Conservation (phyloP, 345 rosid species). For the Brassica juncea region DNA sequence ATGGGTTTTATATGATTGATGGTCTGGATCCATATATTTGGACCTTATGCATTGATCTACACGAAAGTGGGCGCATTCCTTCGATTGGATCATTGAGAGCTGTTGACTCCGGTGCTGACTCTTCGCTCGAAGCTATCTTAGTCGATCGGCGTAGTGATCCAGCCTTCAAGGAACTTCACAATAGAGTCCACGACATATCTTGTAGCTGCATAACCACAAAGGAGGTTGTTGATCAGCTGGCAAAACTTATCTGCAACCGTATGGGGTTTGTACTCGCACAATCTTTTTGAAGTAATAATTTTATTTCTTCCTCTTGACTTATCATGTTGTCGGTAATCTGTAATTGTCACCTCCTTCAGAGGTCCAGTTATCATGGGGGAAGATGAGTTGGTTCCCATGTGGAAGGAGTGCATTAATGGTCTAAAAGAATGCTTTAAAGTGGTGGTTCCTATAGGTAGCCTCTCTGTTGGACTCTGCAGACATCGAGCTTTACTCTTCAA, state of each 20-base stretch:
- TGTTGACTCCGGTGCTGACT: conserved; percentile 60
- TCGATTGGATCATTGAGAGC: conserved; percentile 81
- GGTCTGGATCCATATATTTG: conserved; percentile 94
- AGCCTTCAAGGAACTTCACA: conserved; percentile 79
- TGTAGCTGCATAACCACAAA: conserved; percentile 64
- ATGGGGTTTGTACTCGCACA: conserved; percentile 74
- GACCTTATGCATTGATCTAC: conserved; percentile 85
- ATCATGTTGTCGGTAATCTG: conserved; percentile 35
- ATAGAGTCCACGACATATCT: conserved; percentile 72
- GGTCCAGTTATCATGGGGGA: conserved; percentile 68
- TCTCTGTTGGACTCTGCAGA: conserved; percentile 91
- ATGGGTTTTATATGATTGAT: conserved; percentile 86
- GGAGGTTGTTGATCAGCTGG: conserved; percentile 95
- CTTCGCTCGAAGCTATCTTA: conserved; percentile 79
- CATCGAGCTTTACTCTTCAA: conserved; percentile 95
- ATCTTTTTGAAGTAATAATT: conserved; percentile 23
- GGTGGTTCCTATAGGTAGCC: conserved; percentile 90
- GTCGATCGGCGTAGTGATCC: conserved; percentile 79
- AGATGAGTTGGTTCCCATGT: conserved; percentile 63
- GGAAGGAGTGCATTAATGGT: conserved; percentile 82
- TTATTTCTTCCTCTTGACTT: conserved; percentile 34
- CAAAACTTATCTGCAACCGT: conserved; percentile 83
- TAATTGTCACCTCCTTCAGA: conserved; percentile 43
- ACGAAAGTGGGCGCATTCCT: conserved; percentile 87
- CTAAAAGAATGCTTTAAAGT: conserved; percentile 82